Conservation (phyloP, 179 eudicot species). For the Beta corolliflora region DNA sequence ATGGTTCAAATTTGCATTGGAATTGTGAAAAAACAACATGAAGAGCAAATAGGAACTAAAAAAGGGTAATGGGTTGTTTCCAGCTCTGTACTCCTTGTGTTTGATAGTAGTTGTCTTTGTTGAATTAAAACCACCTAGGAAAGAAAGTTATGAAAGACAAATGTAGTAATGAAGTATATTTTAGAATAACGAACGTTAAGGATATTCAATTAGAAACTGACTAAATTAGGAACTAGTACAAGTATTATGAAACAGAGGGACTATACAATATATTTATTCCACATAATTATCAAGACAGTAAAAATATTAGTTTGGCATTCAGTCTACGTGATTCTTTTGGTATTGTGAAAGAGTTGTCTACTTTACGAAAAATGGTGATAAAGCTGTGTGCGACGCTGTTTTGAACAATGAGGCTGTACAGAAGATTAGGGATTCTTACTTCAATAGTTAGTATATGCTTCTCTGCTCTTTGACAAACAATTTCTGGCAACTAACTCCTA, state of each 20-base stretch:
- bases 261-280: background rate
- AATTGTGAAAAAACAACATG: no score
- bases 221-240: background rate
- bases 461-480: no score
- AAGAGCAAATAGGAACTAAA: no score
- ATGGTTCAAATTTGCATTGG: no score
- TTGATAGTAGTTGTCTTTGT: background rate
- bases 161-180: background rate
- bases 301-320: background rate
- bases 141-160: background rate
- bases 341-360: constrained; percentile 17
- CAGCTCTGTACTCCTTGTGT: background rate
- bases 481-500: no score
- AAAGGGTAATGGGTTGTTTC: background rate
- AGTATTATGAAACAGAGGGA: background rate
- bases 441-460: constrained; percentile 47
- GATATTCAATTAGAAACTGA: background rate
- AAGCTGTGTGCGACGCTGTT: constrained; percentile 91
- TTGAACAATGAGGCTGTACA: constrained; percentile 81
- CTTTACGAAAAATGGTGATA: constrained; percentile 82
- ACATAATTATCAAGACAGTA: background rate
- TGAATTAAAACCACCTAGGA: background rate
- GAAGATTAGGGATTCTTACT: constrained; percentile 64
- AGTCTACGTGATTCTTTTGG: background rate
- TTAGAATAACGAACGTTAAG: background rate